Evolutionary conservation across 2,329 filamentous ascomycete genomes (phyloP).

Genomic region (Chrysoporthe cubensis): DNA sequence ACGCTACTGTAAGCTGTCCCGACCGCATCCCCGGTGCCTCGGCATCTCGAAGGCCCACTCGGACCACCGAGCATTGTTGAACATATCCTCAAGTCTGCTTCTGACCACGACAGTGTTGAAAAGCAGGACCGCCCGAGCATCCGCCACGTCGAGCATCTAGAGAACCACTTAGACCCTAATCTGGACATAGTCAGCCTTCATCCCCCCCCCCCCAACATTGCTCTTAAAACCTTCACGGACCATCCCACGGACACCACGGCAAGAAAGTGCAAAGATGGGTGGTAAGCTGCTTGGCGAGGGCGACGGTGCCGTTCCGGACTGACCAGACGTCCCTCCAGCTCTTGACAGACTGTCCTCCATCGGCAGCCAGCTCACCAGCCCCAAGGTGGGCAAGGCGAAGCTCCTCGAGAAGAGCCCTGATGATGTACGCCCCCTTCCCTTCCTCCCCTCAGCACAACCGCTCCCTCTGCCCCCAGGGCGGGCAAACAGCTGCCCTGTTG

Average conservation of each 20-base stretch:
- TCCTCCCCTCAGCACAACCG: not conserved
- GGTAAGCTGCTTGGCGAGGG: conserved; percentile 27
- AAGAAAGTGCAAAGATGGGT: conserved; percentile 30
- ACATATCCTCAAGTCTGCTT: not conserved
- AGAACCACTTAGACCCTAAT: not conserved
- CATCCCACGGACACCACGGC: not conserved
- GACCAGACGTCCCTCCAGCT: conserved; percentile 42
- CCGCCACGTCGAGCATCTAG: not conserved
- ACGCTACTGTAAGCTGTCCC: not conserved
- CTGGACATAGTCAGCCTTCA: not conserved
- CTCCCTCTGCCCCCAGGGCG: not conserved
- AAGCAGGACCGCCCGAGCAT: not conserved
- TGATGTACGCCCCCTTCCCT: conserved; percentile 55
- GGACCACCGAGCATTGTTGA: not conserved
- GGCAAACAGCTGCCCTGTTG: not conserved
- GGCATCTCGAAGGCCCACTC: conserved; percentile 10
- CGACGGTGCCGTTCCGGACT: conserved; percentile 2
- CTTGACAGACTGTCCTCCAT: conserved; percentile 63
- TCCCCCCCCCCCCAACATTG: not conserved
- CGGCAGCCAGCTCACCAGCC: conserved; percentile 61
- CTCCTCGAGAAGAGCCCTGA: conserved; percentile 69
- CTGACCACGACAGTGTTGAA: not conserved
- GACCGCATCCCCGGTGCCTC: conserved; percentile 10
- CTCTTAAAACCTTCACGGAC: not conserved
- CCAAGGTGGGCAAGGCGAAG: conserved; percentile 53